phyloP scores from a whole-genome alignment of 1,284 basidiomycete genomes.

The Apiotrichum gracile region DNA sequence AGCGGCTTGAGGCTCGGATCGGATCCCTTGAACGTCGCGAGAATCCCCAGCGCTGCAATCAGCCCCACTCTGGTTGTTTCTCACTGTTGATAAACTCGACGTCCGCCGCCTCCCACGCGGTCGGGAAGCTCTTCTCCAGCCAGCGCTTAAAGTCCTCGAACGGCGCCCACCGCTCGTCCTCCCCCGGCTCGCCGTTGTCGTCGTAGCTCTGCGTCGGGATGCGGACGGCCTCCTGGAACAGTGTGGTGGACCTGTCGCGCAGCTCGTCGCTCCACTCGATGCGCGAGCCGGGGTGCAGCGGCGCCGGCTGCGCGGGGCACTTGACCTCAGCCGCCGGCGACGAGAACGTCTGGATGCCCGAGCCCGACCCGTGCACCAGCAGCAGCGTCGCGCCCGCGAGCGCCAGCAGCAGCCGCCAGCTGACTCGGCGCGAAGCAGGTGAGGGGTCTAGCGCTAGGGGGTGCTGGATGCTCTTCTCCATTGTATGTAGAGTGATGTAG shows the following conservation, averaged over 20 bases:
- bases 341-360: neutral
- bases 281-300: constrained; percentile 27
- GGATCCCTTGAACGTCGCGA: constrained; percentile 49
- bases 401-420: too few relatives aligned
- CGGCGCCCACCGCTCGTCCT: constrained; percentile 43
- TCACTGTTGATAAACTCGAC: constrained; percentile 48
- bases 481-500: too few relatives aligned
- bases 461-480: too few relatives aligned
- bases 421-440: too few relatives aligned
- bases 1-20: constrained; percentile 50
- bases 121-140: constrained; percentile 38
- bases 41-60: constrained; percentile 44
- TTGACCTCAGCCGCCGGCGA: neutral
- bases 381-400: too few relatives aligned
- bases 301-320: constrained; percentile 37
- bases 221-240: constrained; percentile 31
- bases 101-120: constrained; percentile 29
- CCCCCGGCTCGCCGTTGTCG: constrained; percentile 44
- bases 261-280: constrained; percentile 34
- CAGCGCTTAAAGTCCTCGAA: constrained; percentile 44
- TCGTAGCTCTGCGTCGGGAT: constrained; percentile 44
- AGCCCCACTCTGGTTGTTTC: constrained; percentile 3
- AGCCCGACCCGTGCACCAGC: too few relatives aligned
- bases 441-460: too few relatives aligned
- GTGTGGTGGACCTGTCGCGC: constrained; percentile 23